Base-by-base conservation (phyloP, 169 alveolate genomes). In the Condylostoma magnum region DNA sequence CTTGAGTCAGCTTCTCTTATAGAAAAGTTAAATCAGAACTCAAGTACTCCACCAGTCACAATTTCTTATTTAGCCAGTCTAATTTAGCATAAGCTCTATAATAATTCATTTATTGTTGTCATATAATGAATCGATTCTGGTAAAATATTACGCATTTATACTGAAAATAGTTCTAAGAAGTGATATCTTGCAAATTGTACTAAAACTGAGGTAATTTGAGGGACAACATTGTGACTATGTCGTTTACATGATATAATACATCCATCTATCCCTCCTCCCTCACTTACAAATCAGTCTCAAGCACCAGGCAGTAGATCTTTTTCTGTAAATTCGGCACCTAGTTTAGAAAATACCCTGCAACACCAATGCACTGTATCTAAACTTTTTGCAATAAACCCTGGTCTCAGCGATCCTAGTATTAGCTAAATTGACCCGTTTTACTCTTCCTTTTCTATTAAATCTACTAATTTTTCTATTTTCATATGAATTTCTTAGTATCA, bases 271-370 rank as follows among this genome's bases (percentile, higher is more conserved):
- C 96, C 96, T 53, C 91, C 91, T 28, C 83, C 81, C 3, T 84
- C 86, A 1, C 85, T 48, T 18, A 84, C 69, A 58, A 87, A 87
- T 94, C 96, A 88, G 58, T 89, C 95, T 86, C 94, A 86, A 18
- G 93, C 89, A 10, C 83, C 70, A 44, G 89, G 77, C 12, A 81
- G 74, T 47, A 87, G 68, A 47, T 80, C 85, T 43, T 60, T 76
- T 47, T 79, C 87, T 15, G 80, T 66, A 20, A 89, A 76, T 70
- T 90, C 93, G 34, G 76, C 70, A 0, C 90, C 93, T 15, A 92
- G 31, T 77, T 87, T 92, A 47, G 92, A 76, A 43, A 92, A 77
- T 50, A 88, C 58, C 51, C 95, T 69, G 33, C 85, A 80, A 37
- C 87, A 73, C 76, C 86, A 83, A 28, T 66, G 68, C 25, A 86